Evolutionary conservation across 2,329 filamentous ascomycete species (phyloP), one percentile per base, ranked within the genome.

Genomic region (Verticillium longisporum): DNA sequence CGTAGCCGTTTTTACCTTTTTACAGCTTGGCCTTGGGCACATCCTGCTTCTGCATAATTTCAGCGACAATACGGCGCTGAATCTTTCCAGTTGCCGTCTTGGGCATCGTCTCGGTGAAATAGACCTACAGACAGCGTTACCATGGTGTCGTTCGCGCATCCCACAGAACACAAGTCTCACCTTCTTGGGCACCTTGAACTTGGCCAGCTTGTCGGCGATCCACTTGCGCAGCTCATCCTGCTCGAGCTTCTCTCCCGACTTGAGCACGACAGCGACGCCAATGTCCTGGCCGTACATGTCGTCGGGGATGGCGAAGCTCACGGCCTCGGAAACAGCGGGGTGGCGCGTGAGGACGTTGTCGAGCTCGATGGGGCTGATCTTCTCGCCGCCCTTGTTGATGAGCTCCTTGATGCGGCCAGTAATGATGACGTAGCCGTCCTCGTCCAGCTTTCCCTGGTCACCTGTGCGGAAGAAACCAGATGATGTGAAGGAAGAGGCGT

Each of bases 61-160:
- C 90, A 14, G 91, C 91, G n/a, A 96, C 91, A 69, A 93, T 91
- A 64, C 90, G 84, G 63, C 91, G 80, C 76, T 96, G 91, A 62
- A 96, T 89, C 80, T 96, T 96, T 61, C 91, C 91, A 6, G 91
- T 96, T n/a, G 91, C 91, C 4, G 92, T 94, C 82, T 96, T 96
- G 64, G 91, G 91, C 86, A 96, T 96, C 66, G 88, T 78, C 61
- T 91, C 83, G 38, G 91, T 91, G 68, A 95, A 92, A 78, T 90
- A 95, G 38, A 93, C 79, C 87, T 89, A 59, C 15, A 61, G 33
- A 54, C 61, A 56, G 61, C 26, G 45, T 67, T 37, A 68, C 60
- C 34, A 53, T 55, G 21, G 21, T 18, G 38, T 11, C 34, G 7
- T 11, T 26, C 38, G n/a, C 3, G 26, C 26, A 15, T 53, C 18